Evolutionary conservation across 768 basidiomycete genomes (phyloP).

Genomic region (Suillus plorans): DNA sequence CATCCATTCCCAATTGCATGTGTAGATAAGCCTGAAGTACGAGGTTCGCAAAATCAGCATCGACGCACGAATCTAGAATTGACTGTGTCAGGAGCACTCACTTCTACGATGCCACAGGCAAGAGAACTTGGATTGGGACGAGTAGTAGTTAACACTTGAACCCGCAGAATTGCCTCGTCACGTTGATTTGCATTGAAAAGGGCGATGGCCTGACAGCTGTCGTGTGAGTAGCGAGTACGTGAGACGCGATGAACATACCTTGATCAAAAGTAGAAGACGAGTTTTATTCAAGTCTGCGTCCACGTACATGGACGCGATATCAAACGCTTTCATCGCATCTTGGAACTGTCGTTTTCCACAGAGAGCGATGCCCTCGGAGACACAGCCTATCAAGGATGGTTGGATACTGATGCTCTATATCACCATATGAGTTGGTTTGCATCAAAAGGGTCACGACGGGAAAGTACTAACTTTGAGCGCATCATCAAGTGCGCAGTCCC

Average conservation of each 20-base stretch:
- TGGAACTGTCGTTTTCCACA: background rate
- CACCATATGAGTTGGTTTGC: background rate
- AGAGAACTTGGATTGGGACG: background rate
- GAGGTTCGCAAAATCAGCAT: background rate
- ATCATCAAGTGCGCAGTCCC: background rate
- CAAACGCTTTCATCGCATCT: background rate
- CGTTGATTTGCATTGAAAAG: background rate
- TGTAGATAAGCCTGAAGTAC: background rate
- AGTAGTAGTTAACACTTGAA: background rate
- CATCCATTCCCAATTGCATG: background rate
- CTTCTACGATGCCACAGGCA: background rate
- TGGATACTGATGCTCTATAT: background rate
- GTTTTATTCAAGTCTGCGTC: background rate
- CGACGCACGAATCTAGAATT: background rate
- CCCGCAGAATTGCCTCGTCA: background rate
- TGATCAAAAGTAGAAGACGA: background rate
- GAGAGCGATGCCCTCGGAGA: background rate
- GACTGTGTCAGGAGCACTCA: background rate
- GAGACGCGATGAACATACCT: background rate
- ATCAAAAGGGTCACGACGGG: background rate
- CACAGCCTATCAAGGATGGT: background rate
- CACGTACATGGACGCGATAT: background rate
- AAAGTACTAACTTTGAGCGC: background rate
- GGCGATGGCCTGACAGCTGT: background rate
- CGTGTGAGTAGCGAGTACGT: background rate